phyloP scores from a whole-genome alignment of 768 basidiomycete genomes.

The Amylocystis lapponica region DNA sequence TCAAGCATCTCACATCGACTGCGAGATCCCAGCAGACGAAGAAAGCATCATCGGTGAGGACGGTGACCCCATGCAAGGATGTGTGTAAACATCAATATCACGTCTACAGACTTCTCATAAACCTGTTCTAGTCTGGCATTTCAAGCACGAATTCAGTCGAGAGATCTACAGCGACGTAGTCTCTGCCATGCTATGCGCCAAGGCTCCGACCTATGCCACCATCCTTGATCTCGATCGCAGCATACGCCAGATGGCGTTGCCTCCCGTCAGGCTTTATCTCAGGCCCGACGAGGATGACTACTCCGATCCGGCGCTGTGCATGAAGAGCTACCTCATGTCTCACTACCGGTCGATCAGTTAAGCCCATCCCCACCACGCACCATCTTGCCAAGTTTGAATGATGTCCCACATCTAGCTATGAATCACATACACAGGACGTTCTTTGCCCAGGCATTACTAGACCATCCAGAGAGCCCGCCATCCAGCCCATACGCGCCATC shows the following conservation, averaged over 20 bases:
- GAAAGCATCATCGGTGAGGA: conserved; percentile 39
- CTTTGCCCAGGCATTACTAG: conserved; percentile 66
- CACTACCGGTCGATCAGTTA: conserved; percentile 54
- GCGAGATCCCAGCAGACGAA: conserved; percentile 51
- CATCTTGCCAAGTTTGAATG: no score
- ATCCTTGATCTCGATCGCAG: conserved; percentile 65
- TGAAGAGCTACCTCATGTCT: conserved; percentile 50
- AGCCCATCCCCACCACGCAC: no score
- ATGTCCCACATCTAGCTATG: conserved; percentile 42
- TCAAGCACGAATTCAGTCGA: conserved; percentile 47
- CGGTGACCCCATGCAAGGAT: conserved; percentile 43
- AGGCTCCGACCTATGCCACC: conserved; percentile 55
- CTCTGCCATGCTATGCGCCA: conserved; percentile 53
- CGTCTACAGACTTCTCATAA: no score
- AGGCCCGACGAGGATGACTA: conserved; percentile 41
- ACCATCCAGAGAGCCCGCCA: conserved; percentile 63
- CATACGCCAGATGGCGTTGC: conserved; percentile 57
- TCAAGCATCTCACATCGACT: conserved; percentile 34
- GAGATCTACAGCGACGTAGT: conserved; percentile 48
- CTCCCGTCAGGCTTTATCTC: conserved; percentile 38
- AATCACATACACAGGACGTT: conserved; percentile 65
- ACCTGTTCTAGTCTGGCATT: conserved; percentile 55
- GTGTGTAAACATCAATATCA: no score
- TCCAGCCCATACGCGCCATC: conserved; percentile 69
- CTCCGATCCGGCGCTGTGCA: conserved; percentile 43